These are phyloP conservation scores for Geotrichum candidum DNA, from an alignment of 1,139 yeast genomes.

Conservation along the genomic window DNA sequence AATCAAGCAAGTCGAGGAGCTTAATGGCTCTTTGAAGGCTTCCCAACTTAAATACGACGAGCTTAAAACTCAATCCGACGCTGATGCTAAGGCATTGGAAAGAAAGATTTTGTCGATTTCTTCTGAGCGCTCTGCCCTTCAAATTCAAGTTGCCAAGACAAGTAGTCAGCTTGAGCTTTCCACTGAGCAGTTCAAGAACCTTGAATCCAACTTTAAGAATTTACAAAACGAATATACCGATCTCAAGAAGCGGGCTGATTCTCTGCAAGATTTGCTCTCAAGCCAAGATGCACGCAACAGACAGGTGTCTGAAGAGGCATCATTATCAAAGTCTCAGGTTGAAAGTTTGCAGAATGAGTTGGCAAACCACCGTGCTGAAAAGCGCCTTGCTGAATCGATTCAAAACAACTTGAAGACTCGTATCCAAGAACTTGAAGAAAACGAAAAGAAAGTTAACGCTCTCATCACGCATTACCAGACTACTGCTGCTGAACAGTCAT, in stretches of 20 bases:
- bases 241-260: slow-evolving; percentile 39
- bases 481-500: slow-evolving; percentile 54
- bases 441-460: slow-evolving; percentile 54
- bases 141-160: slow-evolving; percentile 43
- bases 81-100: slow-evolving; percentile 40
- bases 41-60: slow-evolving; percentile 36
- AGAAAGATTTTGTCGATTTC: slow-evolving; percentile 37
- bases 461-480: slow-evolving; percentile 54
- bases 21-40: slow-evolving; percentile 32
- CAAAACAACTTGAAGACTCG: slow-evolving; percentile 52
- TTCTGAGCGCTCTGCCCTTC: slow-evolving; percentile 49
- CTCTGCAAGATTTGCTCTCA: slow-evolving; percentile 50
- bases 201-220: slow-evolving; percentile 36
- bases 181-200: slow-evolving; percentile 40
- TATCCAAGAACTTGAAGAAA: slow-evolving; percentile 48
- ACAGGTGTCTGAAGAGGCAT: slow-evolving; percentile 49
- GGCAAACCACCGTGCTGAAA: slow-evolving; percentile 52
- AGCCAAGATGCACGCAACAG: slow-evolving; percentile 54
- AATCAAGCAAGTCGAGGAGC: slow-evolving; percentile 35
- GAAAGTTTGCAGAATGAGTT: slow-evolving; percentile 23
- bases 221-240: slow-evolving; percentile 44
- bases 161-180: slow-evolving; percentile 43
- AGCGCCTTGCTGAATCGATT: slow-evolving; percentile 44
- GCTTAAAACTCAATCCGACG: slow-evolving; percentile 40
- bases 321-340: slow-evolving; percentile 41